These are phyloP conservation scores for Picea glauca DNA, from an alignment of 75 land plant species.

Conservation along the genomic window DNA sequence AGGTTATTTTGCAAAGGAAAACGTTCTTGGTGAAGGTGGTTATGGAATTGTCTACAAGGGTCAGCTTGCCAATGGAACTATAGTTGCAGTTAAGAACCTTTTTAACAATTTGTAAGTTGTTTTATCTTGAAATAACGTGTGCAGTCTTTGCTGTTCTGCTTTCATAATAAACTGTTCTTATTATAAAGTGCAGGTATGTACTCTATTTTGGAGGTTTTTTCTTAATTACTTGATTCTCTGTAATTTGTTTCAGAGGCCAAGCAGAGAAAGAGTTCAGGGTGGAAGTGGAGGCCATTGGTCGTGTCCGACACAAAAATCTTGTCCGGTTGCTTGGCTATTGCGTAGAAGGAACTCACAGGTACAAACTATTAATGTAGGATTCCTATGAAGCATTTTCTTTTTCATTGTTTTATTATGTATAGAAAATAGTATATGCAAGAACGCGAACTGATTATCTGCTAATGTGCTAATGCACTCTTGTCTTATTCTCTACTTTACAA, in stretches of 20 bases:
- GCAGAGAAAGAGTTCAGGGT: slow-evolving; percentile 95
- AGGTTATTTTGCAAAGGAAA: slow-evolving; percentile 54
- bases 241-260: slow-evolving; percentile 61
- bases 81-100: slow-evolving; percentile 74
- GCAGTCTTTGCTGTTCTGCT: too few relatives aligned
- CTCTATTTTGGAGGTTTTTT: slow-evolving; percentile 5
- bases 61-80: slow-evolving; percentile 53
- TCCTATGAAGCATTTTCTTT: slow-evolving; percentile 2
- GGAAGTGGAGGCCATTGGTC: slow-evolving; percentile 96
- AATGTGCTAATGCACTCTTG: not conserved
- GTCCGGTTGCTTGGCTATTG: slow-evolving; percentile 94
- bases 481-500: not conserved
- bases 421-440: not conserved
- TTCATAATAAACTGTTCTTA: not conserved
- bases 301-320: slow-evolving; percentile 91
- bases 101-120: slow-evolving; percentile 65
- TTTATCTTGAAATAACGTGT: not conserved
- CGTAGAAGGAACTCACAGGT: slow-evolving; percentile 93
- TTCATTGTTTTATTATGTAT: not conserved
- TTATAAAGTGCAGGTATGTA: not conserved
- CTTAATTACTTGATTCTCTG: not conserved
- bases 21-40: slow-evolving; percentile 76
- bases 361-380: not conserved
- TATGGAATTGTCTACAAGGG: slow-evolving; percentile 80
- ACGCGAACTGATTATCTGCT: not conserved